Conservation (phyloP, 768 basidiomycete species). For the Serendipita vermifera region DNA sequence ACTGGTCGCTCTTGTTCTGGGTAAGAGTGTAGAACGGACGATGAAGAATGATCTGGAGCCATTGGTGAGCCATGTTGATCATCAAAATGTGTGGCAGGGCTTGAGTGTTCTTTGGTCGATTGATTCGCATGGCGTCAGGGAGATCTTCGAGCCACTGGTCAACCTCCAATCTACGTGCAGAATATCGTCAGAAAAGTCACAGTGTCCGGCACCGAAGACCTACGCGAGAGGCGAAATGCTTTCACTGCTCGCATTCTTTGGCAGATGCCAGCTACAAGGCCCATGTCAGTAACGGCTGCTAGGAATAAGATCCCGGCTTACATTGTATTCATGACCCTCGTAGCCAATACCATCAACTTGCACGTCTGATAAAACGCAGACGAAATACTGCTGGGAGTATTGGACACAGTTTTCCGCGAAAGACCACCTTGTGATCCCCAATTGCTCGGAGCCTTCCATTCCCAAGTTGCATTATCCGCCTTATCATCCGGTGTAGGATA, state of each 20-base stretch:
- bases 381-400: background rate
- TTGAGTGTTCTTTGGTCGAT: conserved; percentile 32
- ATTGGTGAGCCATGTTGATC: conserved; percentile 45
- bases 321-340: conserved; percentile 1
- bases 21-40: conserved; percentile 32
- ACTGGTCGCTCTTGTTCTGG: conserved; percentile 29
- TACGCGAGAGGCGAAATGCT: background rate
- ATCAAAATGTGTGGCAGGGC: conserved; percentile 43
- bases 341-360: conserved; percentile 4
- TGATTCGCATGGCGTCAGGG: conserved; percentile 20
- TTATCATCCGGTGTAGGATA: conserved; percentile 1
- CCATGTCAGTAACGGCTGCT: background rate
- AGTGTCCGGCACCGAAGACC: background rate
- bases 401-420: background rate
- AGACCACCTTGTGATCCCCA: background rate
- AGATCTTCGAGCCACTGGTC: conserved; percentile 4
- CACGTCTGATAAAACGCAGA: conserved; percentile 4
- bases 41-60: conserved; percentile 47
- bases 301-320: background rate
- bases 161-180: background rate
- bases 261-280: background rate
- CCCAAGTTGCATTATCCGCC: conserved; percentile 5
- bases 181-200: background rate
- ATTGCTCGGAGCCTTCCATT: background rate
- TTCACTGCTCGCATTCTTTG: conserved; percentile 4